Conservation (phyloP, 1,284 basidiomycete genomes). For the Malassezia brasiliensis region DNA sequence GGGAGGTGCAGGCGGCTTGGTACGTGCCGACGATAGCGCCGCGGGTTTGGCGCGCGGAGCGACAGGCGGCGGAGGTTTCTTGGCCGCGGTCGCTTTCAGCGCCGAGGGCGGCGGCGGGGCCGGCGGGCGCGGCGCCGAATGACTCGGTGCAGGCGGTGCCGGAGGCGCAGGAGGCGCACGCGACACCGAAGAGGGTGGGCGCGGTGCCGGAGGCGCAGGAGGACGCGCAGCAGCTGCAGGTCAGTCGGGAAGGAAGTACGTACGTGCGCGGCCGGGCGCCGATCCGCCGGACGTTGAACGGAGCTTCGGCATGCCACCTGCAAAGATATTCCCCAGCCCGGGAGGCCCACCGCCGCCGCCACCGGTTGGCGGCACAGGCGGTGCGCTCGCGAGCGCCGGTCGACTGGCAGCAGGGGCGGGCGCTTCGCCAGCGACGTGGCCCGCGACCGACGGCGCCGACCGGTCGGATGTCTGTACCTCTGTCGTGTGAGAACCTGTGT, state of each 20-base stretch:
- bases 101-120: slow-evolving; percentile 1
- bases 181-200: background rate
- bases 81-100: background rate
- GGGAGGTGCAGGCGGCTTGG: slow-evolving; percentile 5
- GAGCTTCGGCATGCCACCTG: slow-evolving; percentile 79
- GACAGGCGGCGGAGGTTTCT: slow-evolving; percentile 7
- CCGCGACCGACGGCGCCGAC: slow-evolving; percentile 22
- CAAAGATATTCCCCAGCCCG: slow-evolving; percentile 73
- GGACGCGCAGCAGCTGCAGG: slow-evolving; percentile 6
- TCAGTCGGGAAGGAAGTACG: background rate
- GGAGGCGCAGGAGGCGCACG: background rate
- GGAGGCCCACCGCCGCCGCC: slow-evolving; percentile 16
- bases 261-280: background rate
- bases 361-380: slow-evolving; percentile 10
- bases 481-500: slow-evolving; percentile 7
- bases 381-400: slow-evolving; percentile 13
- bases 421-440: slow-evolving; percentile 9
- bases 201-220: background rate
- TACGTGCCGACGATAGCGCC: slow-evolving; percentile 1
- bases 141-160: slow-evolving; percentile 1
- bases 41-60: slow-evolving; percentile 16
- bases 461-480: slow-evolving; percentile 27
- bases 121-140: background rate
- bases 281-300: slow-evolving; percentile 50
- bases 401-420: slow-evolving; percentile 4